Conservation (phyloP, 129 eudicot genomes). For the Lonicera japonica region DNA sequence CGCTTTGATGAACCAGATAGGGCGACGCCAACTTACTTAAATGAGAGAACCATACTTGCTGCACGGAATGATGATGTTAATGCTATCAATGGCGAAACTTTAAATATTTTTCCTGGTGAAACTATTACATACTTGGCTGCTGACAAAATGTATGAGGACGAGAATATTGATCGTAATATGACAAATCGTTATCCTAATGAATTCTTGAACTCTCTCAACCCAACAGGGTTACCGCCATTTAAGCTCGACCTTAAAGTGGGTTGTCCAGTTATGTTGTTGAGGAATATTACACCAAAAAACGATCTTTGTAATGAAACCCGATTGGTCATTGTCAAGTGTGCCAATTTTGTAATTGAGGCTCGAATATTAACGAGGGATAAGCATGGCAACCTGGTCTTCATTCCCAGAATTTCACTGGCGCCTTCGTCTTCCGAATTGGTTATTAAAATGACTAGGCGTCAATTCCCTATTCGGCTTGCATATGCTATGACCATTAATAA, state of each 20-base stretch:
- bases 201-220: background rate
- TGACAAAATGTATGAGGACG: background rate
- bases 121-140: background rate
- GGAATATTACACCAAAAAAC: too few species aligned
- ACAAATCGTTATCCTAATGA: background rate
- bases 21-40: background rate
- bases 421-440: background rate
- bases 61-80: constrained; percentile 4
- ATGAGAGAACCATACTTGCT: background rate
- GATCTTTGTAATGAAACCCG: background rate
- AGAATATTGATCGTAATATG: background rate
- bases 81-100: background rate
- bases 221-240: background rate
- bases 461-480: background rate
- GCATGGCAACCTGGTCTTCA: background rate
- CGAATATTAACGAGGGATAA: background rate
- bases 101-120: background rate
- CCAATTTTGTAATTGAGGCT: background rate
- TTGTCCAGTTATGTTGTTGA: background rate
- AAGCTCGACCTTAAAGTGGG: background rate
- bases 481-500: background rate
- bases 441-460: background rate
- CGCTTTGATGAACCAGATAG: too few species aligned
- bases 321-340: background rate
- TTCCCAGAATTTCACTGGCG: background rate